Percentiles rank a stretch among this genome's conserved stretches.
phyloP scores from a whole-genome alignment of 352 stramenopile species.

The Pythium scleroteichum region DNA sequence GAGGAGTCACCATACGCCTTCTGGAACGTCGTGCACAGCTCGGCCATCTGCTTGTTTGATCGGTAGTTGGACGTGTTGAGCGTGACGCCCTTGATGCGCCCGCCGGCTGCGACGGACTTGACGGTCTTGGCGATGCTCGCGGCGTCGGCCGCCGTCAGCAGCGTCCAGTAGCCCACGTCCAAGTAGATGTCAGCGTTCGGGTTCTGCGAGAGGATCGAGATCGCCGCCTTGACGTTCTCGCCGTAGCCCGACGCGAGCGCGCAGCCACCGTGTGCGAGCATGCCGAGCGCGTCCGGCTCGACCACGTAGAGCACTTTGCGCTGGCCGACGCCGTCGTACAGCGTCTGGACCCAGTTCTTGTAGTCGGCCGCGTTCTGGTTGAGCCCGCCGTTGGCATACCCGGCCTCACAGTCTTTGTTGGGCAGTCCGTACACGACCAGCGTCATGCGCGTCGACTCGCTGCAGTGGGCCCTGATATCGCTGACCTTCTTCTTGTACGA shows the following conservation, averaged over 20 bases:
- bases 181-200: conserved; percentile 62
- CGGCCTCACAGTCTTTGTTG: conserved; percentile 61
- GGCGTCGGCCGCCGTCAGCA: conserved; percentile 33
- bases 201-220: conserved; percentile 46
- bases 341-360: conserved; percentile 38
- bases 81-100: conserved; percentile 57
- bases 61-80: conserved; percentile 85
- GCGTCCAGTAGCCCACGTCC: conserved; percentile 63
- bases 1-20: conserved; percentile 37
- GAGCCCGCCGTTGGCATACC: conserved; percentile 37
- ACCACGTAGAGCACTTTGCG: conserved; percentile 74
- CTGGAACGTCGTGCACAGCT: conserved; percentile 65
- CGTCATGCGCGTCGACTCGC: conserved; percentile 42
- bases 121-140: conserved; percentile 36
- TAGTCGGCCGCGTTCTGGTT: conserved; percentile 48
- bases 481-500: conserved; percentile 36
- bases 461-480: conserved; percentile 38
- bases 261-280: conserved; percentile 51
- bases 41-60: conserved; percentile 41
- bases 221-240: conserved; percentile 43
- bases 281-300: conserved; percentile 57
- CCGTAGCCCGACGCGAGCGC: conserved; percentile 39
- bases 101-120: conserved; percentile 37
- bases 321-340: conserved; percentile 41
- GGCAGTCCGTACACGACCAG: conserved; percentile 71